These are phyloP conservation scores for Pezicula carpinea DNA, from an alignment of 2,329 filamentous ascomycete species.

Conservation along the genomic window DNA sequence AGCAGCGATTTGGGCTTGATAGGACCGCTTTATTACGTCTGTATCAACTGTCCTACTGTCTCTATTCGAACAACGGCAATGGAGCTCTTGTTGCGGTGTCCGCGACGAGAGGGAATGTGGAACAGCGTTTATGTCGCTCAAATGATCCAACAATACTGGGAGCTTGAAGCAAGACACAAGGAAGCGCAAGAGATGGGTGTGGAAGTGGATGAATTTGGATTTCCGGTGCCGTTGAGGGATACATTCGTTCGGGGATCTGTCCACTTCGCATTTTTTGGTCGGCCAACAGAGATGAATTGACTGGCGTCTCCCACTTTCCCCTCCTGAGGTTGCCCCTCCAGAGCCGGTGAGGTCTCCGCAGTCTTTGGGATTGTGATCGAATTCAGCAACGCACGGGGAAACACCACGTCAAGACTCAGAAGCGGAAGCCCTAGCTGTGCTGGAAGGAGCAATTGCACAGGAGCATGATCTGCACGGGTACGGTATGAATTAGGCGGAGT, in stretches of 20 bases:
- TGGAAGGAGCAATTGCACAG: constrained; percentile 5
- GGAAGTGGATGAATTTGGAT: constrained; percentile 12
- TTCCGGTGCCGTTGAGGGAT: constrained; percentile 9
- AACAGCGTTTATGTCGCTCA: constrained; percentile 7
- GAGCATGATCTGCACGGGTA: too few relatives aligned
- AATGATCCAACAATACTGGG: constrained; percentile 14
- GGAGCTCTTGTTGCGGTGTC: constrained; percentile 12
- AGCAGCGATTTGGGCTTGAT: constrained; percentile 16
- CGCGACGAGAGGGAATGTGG: constrained; percentile 15
- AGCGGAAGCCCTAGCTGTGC: constrained; percentile 6
- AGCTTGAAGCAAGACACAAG: constrained; percentile 12
- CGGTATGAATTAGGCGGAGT: too few relatives aligned
- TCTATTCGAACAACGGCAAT: constrained; percentile 8
- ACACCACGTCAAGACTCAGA: constrained; percentile 6
- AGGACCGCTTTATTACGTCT: constrained; percentile 17
- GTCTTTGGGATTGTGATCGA: constrained; percentile 6
- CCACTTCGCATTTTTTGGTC: constrained; percentile 12
- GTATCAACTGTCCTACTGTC: constrained; percentile 9
- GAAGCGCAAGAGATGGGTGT: not conserved
- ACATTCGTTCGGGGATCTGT: constrained; percentile 2
- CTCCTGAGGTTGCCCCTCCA: constrained; percentile 5
- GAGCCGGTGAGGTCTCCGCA: constrained; percentile 7
- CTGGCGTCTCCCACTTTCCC: constrained; percentile 8
- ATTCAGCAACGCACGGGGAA: constrained; percentile 6
- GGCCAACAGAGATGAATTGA: constrained; percentile 9